A percentile compares a stretch with the other conserved stretches of the same genome.
phyloP scores from a whole-genome alignment of 1,284 basidiomycete genomes.

The Pseudozyma sp. region DNA sequence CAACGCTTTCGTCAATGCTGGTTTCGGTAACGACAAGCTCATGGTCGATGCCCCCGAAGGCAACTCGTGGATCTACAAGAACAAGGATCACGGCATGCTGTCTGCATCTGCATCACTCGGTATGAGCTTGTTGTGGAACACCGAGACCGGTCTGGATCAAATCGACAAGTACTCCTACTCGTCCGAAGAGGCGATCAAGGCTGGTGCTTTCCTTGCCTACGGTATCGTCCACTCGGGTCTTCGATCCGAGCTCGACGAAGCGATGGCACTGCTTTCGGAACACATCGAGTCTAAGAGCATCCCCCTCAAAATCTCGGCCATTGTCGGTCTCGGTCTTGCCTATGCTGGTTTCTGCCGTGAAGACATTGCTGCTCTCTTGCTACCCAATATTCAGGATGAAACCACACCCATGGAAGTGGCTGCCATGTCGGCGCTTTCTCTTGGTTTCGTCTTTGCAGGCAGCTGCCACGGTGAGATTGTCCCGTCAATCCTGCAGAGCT shows the following conservation, averaged over 20 bases:
- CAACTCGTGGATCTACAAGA: conserved; percentile 99
- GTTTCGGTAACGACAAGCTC: conserved; percentile 98
- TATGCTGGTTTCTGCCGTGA: conserved; percentile 92
- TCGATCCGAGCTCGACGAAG: conserved; percentile 92
- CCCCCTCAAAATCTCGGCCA: conserved; percentile 85
- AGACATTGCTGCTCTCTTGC: conserved; percentile 74
- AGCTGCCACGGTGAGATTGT: conserved; percentile 94
- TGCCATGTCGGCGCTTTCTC: conserved; percentile 84
- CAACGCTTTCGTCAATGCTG: conserved; percentile 98
- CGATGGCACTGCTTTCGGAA: conserved; percentile 89
- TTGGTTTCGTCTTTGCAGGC: conserved; percentile 96
- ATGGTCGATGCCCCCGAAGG: conserved; percentile 97
- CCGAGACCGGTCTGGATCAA: conserved; percentile 90
- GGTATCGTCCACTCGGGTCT: conserved; percentile 92
- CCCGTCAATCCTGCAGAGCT: conserved; percentile 86
- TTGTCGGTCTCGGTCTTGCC: conserved; percentile 81
- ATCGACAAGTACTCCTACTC: conserved; percentile 99
- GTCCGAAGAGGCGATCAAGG: conserved; percentile 94
- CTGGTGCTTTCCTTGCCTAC: conserved; percentile 93
- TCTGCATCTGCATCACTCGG: conserved; percentile 95
- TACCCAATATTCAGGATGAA: conserved; percentile 66
- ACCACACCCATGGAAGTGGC: conserved; percentile 85
- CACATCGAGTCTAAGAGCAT: conserved; percentile 90
- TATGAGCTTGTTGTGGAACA: conserved; percentile 94
- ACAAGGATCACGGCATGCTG: conserved; percentile 99